These are phyloP conservation scores for Luvunga scandens DNA, from an alignment of 345 rosid species.

Conservation along the genomic window DNA sequence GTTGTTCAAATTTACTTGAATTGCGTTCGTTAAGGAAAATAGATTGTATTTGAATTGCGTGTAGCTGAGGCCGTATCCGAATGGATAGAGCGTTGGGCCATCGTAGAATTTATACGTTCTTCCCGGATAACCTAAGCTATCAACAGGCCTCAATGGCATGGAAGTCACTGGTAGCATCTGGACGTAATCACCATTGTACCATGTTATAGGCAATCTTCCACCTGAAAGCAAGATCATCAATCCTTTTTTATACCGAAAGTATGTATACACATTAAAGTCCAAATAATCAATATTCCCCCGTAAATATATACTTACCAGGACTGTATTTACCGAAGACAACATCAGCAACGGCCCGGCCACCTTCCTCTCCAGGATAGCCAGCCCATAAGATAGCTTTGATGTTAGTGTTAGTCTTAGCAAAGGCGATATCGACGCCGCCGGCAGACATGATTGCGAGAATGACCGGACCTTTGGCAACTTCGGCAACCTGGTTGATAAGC, in stretches of 20 bases:
- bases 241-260: not conserved
- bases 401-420: constrained; percentile 30
- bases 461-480: constrained; percentile 46
- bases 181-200: constrained; percentile 38
- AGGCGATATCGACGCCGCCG: constrained; percentile 51
- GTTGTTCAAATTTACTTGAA: constrained; percentile 3
- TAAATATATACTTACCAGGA: constrained; percentile 32
- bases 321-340: constrained; percentile 56
- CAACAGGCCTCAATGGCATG: constrained; percentile 42
- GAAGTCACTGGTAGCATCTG: constrained; percentile 50
- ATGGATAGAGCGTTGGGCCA: constrained; percentile 50
- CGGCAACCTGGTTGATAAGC: constrained; percentile 44
- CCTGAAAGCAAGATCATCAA: constrained; percentile 19
- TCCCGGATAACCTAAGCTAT: constrained; percentile 42
- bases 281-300: no score
- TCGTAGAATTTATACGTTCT: constrained; percentile 56
- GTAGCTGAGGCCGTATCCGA: constrained; percentile 59
- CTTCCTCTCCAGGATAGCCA: constrained; percentile 73
- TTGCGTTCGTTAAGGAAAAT: not conserved
- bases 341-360: constrained; percentile 72
- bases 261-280: no score
- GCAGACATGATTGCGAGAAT: constrained; percentile 62
- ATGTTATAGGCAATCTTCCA: constrained; percentile 56
- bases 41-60: constrained; percentile 24
- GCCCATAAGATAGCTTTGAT: constrained; percentile 54